Conservation (phyloP, 257 asterid species). For the Nicotiana otophora region DNA sequence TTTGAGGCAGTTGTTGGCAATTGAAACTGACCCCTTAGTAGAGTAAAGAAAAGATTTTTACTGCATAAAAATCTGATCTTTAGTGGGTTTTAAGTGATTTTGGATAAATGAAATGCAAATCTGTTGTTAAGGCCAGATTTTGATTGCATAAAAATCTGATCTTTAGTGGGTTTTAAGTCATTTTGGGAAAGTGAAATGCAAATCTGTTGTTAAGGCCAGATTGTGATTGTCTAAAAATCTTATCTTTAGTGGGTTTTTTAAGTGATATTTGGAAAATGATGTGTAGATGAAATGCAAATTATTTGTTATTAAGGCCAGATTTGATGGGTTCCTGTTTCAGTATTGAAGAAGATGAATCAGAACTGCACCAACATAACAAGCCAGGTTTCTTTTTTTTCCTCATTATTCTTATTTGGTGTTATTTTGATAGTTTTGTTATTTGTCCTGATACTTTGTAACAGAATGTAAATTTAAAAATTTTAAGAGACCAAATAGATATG, state of each 20-base stretch:
- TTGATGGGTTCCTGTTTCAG: conserved; percentile 83
- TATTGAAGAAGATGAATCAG: conserved; percentile 50
- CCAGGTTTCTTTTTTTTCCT: conserved; percentile 23
- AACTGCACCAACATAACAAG: conserved; percentile 25
- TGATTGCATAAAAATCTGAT: conserved; percentile 13
- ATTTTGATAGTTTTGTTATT: not conserved
- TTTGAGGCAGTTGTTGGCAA: conserved; percentile 4
- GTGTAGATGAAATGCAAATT: conserved; percentile 37
- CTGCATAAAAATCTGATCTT: conserved; percentile 22
- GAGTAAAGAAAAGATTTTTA: conserved; percentile 5
- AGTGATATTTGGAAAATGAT: not conserved
- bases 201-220: conserved; percentile 29
- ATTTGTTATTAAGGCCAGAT: conserved; percentile 26
- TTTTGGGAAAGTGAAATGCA: conserved; percentile 31
- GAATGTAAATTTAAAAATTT: not conserved
- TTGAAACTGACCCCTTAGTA: not conserved
- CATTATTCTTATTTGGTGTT: not conserved
- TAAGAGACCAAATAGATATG: not conserved
- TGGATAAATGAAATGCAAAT: conserved; percentile 35
- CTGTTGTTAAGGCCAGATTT: conserved; percentile 21
- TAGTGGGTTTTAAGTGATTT: conserved; percentile 1
- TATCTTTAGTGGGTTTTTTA: conserved; percentile 11
- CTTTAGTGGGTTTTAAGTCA: conserved; percentile 10
- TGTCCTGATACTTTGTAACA: not conserved
- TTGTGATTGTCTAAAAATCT: conserved; percentile 10